Evolutionary conservation across 176 grass and related monocot genomes (phyloP).

Genomic region (Melocanna baccifera): DNA sequence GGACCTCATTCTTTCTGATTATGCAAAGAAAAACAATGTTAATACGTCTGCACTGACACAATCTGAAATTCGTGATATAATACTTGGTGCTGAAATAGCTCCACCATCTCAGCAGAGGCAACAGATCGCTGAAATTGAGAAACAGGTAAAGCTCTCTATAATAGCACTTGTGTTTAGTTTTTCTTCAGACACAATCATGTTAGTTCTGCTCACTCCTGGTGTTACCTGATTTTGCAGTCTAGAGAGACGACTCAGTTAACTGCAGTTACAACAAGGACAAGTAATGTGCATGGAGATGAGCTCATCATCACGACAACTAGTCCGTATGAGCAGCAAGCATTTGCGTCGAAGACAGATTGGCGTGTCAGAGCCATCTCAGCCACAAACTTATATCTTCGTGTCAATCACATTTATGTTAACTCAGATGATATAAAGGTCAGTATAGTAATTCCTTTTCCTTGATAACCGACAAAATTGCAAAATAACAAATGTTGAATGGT

Average conservation of each 20-base stretch:
- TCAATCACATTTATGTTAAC: constrained; percentile 98
- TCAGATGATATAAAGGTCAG: constrained; percentile 98
- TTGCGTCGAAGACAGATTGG: constrained; percentile 96
- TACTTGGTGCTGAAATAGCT: constrained; percentile 98
- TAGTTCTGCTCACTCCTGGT: constrained; percentile 25
- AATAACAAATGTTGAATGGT: neutral
- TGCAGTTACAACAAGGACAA: constrained; percentile 92
- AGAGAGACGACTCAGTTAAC: constrained; percentile 94
- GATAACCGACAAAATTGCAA: neutral
- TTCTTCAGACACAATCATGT: neutral
- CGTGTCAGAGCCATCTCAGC: constrained; percentile 95
- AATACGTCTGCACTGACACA: constrained; percentile 95
- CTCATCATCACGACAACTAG: constrained; percentile 97
- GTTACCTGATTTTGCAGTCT: constrained; percentile 58
- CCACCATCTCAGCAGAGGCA: constrained; percentile 97
- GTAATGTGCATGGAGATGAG: constrained; percentile 96
- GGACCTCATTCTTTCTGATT: constrained; percentile 97
- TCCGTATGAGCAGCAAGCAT: constrained; percentile 92
- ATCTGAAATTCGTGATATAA: constrained; percentile 98
- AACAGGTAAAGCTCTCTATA: constrained; percentile 54
- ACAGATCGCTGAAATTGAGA: constrained; percentile 98
- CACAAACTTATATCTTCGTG: constrained; percentile 97
- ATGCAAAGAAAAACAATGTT: constrained; percentile 99
- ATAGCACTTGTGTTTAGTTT: neutral
- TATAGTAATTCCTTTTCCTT: constrained; percentile 9